Base-by-base conservation (phyloP, 2,329 filamentous ascomycete species). In the Trichoderma sp. region DNA sequence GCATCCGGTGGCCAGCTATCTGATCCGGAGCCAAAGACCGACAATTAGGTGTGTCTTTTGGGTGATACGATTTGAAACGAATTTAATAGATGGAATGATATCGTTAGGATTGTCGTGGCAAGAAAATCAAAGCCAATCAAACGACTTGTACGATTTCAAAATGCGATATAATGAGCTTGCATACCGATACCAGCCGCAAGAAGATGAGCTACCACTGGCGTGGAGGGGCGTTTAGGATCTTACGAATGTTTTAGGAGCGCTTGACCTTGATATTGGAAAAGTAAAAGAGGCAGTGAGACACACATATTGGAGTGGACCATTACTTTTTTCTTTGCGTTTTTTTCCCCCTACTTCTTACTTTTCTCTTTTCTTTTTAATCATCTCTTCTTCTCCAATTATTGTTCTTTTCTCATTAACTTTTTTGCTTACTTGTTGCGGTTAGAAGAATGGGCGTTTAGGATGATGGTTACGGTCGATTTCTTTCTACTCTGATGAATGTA, bases 1-100 rank as follows among this genome's bases (percentile, higher is more conserved):
- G 90, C 72, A 85, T 87, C 66, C 84, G 91, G 68, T 94, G 91
- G 91, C 85, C 85, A 3, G 82, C 81, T 32, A 75, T 79, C 28
- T 70, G 32, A 59, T 43, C 3, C 8, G 14, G 30, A 24, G 1
- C 26, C 8, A 30, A 32, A 16, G 30, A 10, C 21, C 8, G 28
- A 39, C n/a, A 30, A 28, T 6, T 46, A 30, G 18, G 18, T 59
- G 37, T 39, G 8, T 51, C n/a, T 58, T 13, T 28, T n/a, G 26
- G 18, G 49, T 34, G 4, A 37, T 37, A 21, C 52, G 28, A 59
- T 37, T 37, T 59, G 28, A 28, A 37, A 51, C 51, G 26, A 55
- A 18, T 5, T 49, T 56, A 34, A 56, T 55, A 37, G 39, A 21
- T 39, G 54, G 51, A 51, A 32, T 51, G 32, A 34, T 46, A 26